Evolutionary conservation across 257 asterid genomes (phyloP).

Genomic region (Cinchona pubescens): DNA sequence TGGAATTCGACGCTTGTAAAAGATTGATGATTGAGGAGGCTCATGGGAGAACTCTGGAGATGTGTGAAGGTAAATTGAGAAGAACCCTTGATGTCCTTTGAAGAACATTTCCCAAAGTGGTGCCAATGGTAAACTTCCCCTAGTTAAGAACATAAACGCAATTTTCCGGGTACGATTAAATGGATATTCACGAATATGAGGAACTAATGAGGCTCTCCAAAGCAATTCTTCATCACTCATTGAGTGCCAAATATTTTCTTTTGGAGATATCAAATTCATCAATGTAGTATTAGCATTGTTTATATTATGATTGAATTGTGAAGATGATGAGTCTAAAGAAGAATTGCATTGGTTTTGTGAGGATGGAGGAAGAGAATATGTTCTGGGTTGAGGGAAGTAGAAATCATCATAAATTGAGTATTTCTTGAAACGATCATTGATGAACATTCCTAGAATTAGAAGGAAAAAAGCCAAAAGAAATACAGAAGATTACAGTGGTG

Average conservation of each 20-base stretch:
- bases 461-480: constrained; percentile 45
- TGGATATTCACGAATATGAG: no score
- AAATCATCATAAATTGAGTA: constrained; percentile 52
- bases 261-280: constrained; percentile 29
- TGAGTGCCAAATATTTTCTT: constrained; percentile 38
- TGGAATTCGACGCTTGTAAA: constrained; percentile 64
- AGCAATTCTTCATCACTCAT: no score
- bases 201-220: no score
- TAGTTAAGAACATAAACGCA: constrained; percentile 72
- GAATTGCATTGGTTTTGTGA: constrained; percentile 21
- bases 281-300: not conserved
- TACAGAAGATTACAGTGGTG: constrained; percentile 42
- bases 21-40: constrained; percentile 53
- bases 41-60: constrained; percentile 42
- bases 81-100: constrained; percentile 55
- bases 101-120: constrained; percentile 80
- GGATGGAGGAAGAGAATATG: constrained; percentile 38
- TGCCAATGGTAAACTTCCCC: constrained; percentile 52
- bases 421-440: constrained; percentile 48
- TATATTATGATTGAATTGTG: constrained; percentile 10
- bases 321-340: constrained; percentile 17
- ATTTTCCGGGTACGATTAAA: constrained; percentile 48
- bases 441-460: constrained; percentile 43
- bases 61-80: constrained; percentile 67
- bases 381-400: constrained; percentile 38